These are phyloP conservation scores for Suillus plorans DNA, from an alignment of 768 basidiomycete genomes.

Conservation along the genomic window DNA sequence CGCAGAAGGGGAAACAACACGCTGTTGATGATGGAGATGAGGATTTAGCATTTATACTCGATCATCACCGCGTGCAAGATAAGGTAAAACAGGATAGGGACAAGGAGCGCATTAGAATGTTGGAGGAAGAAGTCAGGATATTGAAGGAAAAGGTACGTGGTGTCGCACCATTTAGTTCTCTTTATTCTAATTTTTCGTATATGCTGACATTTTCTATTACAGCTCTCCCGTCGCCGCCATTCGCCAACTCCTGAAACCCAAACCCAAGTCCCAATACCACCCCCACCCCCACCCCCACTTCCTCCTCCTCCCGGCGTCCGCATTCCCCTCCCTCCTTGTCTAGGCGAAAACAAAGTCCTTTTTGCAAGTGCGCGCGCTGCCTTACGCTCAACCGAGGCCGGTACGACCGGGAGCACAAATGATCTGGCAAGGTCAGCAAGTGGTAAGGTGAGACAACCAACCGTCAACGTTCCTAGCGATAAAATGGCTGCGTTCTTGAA, in stretches of 20 bases:
- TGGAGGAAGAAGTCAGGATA: constrained; percentile 65
- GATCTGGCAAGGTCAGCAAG: constrained; percentile 34
- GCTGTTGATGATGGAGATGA: constrained; percentile 16
- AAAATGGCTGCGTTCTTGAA: constrained; percentile 82
- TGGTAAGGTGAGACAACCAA: constrained; percentile 50
- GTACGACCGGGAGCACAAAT: constrained; percentile 42
- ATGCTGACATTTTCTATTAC: not conserved
- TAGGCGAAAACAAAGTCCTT: constrained; percentile 25
- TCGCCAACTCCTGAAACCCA: constrained; percentile 8
- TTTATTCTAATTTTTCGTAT: not conserved
- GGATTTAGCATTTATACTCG: constrained; percentile 27
- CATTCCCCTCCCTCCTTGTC: constrained; percentile 15
- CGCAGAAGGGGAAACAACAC: constrained; percentile 48
- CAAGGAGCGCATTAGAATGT: constrained; percentile 58
- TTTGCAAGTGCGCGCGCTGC: constrained; percentile 66
- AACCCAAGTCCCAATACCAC: constrained; percentile 32
- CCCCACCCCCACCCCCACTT: constrained; percentile 44
- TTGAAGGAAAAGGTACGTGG: constrained; percentile 55
- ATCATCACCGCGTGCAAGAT: constrained; percentile 49
- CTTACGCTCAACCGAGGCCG: constrained; percentile 56
- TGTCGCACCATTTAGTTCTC: not conserved
- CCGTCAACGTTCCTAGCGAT: constrained; percentile 72
- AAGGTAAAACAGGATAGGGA: constrained; percentile 64
- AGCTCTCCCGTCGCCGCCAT: constrained; percentile 48
- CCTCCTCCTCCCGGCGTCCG: constrained; percentile 31